These are phyloP conservation scores for Haplosporangium gracile DNA, from an alignment of 192 early-diverging fungal genomes.

Conservation along the genomic window DNA sequence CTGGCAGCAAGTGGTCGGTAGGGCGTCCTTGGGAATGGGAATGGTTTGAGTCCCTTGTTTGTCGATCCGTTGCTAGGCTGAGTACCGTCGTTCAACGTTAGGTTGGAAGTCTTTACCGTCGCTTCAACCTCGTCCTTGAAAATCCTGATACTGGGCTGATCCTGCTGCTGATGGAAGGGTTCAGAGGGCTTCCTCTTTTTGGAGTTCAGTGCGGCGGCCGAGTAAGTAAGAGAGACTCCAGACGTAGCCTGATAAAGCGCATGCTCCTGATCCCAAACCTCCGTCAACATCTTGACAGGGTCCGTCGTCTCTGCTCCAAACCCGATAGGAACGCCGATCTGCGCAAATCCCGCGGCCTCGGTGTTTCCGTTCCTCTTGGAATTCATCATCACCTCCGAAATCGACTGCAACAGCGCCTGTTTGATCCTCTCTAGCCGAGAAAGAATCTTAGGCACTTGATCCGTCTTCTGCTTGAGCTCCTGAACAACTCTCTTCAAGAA, in stretches of 20 bases:
- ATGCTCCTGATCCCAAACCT: conserved; percentile 46
- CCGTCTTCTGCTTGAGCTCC: conserved; percentile 57
- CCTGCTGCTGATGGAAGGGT: conserved; percentile 52
- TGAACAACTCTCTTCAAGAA: conserved; percentile 70
- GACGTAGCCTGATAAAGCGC: conserved; percentile 36
- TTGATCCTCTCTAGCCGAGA: conserved; percentile 37
- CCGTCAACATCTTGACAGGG: conserved; percentile 35
- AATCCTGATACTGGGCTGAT: conserved; percentile 39
- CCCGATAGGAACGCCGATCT: conserved; percentile 43
- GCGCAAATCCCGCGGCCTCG: conserved; percentile 38
- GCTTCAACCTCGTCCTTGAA: conserved; percentile 41
- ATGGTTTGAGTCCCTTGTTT: conserved; percentile 20
- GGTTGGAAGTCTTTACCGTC: conserved; percentile 33
- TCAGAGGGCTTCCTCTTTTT: conserved; percentile 52
- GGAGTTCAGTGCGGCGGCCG: neutral
- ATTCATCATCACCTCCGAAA: conserved; percentile 38
- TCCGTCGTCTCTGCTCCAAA: conserved; percentile 41
- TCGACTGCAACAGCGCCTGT: conserved; percentile 40
- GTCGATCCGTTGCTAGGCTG: neutral
- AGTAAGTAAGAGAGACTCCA: neutral
- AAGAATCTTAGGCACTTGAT: conserved; percentile 46
- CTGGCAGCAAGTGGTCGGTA: conserved; percentile 54
- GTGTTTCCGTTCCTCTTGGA: conserved; percentile 49
- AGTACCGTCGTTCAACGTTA: conserved; percentile 33
- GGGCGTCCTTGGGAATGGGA: conserved; percentile 58